Evolutionary conservation across 306 rosid genomes (phyloP), one percentile per base, ranked within the genome.

Genomic region (Albizia julibrissin): DNA sequence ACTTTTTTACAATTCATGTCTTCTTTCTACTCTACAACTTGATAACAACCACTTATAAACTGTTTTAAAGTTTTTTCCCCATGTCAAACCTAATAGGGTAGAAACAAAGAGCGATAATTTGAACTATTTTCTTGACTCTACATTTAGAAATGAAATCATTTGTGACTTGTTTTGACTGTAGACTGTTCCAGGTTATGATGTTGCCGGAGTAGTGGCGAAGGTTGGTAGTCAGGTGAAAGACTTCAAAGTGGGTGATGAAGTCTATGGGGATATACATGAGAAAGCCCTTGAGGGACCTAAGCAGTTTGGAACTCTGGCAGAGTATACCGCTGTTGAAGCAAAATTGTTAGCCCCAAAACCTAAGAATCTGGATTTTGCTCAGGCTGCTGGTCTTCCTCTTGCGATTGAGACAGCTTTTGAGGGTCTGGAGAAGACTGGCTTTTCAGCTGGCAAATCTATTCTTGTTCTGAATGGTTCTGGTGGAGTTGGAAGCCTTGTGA

Each of bases 111-210:
- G 22, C 12, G 24, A 22, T 0, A 13, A 44, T 5, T 71, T 44
- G 13, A 69, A 12, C 74, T 40, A 37, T 3, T 69, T 69, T 69
- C 29, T 69, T 69, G 74, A 69, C 16, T 40, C 29, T 69, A 8
- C 18, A n/a, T 76, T 74, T 88, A 90, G 24, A 91, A 89, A 14
- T 89, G 58, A 62, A 59, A 64, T 79, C 11, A 71, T 46, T 29
- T 37, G 46, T 83, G 7, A n/a, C 8, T 86, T 76, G 16, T 34
- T 69, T 79, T 56, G 73, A 42, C 0, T 65, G 67, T 78, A 95
- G 99, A 95, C 98, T 84, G 92, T 95, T 83, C 99, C 99, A 31
- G 99, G 98, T 19, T 95, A 89, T 83, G 91, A 91, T 83, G 91
- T 91, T n/a, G 91, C 91, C 0, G 92, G 92, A 4, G 84, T 89